Evolutionary conservation across 2,329 filamentous ascomycete genomes (phyloP), one percentile per base, ranked within the genome.

Genomic region (Colletotrichum liriopes): DNA sequence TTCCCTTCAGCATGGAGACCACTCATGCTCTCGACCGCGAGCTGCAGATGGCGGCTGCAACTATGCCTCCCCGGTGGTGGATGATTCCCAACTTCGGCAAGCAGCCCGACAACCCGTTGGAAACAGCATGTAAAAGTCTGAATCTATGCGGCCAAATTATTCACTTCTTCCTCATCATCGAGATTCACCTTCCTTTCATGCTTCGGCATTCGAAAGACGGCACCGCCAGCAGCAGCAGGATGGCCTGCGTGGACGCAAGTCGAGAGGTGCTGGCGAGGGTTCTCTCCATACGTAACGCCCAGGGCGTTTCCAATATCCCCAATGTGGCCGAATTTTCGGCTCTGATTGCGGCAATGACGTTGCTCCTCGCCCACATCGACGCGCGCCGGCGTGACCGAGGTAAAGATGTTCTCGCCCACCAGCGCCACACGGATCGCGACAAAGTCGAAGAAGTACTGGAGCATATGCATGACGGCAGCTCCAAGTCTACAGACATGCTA

Each of bases 181-280:
- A 81, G 55, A 77, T 85, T 0, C 83, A 85, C 71, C 76, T 85
- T 1, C 84, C 83, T 1, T 84, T 81, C 69, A 79, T 83, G 75
- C 74, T 85, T 8, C 76, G 76, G 39, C 63, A 77, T 9, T 29
- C 47, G 16, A 67, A 75, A 51, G 77, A 78, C 54, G 77, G 80
- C 5, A 82, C 58, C 0, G 61, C 54, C 39, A 49, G 47, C 39
- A 52, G 83, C 74, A 82, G 78, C 61, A 79, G 77, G 49, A 75
- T 81, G 3, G 79, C 82, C 0, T 83, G 81, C 55, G 77, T 82
- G 18, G 84, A 80, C 63, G 81, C 82, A 11, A 78, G 77, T n/a
- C 81, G 83, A 20, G 82, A 84, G 65, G 76, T 83, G 0, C 73
- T 85, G 6, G 69, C 72, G 12, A 81, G 82, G 14, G 83, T 80